Conservation (phyloP, 2,329 filamentous ascomycete genomes). For the Boeremia lycopersici region DNA sequence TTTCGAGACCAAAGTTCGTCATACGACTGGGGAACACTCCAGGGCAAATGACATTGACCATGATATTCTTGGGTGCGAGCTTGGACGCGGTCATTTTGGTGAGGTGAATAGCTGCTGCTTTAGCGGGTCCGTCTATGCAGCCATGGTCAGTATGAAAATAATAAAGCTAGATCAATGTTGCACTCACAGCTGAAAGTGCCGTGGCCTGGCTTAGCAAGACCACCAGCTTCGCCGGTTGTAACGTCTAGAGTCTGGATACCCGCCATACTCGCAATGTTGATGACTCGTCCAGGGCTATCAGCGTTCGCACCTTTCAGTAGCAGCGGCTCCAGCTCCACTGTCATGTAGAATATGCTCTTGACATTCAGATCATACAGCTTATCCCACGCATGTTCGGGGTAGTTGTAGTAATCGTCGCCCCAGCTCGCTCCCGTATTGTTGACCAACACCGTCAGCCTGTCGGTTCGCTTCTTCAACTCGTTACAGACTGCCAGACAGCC, state of each 20-base stretch:
- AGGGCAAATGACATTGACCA: slow-evolving; percentile 54
- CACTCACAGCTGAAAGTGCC: slow-evolving; percentile 57
- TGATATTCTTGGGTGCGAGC: slow-evolving; percentile 59
- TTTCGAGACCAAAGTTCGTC: slow-evolving; percentile 60
- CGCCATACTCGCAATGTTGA: slow-evolving; percentile 60
- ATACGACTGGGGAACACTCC: slow-evolving; percentile 60
- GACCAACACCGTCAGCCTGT: slow-evolving; percentile 55
- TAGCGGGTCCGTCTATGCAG: slow-evolving; percentile 54
- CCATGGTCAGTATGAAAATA: not conserved
- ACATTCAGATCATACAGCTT: slow-evolving; percentile 62
- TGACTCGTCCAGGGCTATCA: slow-evolving; percentile 55
- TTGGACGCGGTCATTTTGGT: slow-evolving; percentile 59
- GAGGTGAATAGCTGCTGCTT: slow-evolving; percentile 60
- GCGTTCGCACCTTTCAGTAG: slow-evolving; percentile 54
- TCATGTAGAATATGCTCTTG: slow-evolving; percentile 59
- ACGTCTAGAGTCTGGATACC: slow-evolving; percentile 53
- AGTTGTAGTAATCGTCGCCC: slow-evolving; percentile 63
- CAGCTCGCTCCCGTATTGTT: slow-evolving; percentile 62
- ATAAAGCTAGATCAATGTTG: not conserved
- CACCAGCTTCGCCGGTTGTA: slow-evolving; percentile 55
- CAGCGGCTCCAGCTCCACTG: slow-evolving; percentile 54
- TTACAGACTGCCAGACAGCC: slow-evolving; percentile 56
- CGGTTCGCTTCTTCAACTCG: slow-evolving; percentile 54
- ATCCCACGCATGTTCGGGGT: slow-evolving; percentile 63
- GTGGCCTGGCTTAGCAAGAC: slow-evolving; percentile 58